Evolutionary conservation across 805 yeast species (phyloP), one percentile per base, ranked within the genome.

Genomic region (Candida xiaguanensis): DNA sequence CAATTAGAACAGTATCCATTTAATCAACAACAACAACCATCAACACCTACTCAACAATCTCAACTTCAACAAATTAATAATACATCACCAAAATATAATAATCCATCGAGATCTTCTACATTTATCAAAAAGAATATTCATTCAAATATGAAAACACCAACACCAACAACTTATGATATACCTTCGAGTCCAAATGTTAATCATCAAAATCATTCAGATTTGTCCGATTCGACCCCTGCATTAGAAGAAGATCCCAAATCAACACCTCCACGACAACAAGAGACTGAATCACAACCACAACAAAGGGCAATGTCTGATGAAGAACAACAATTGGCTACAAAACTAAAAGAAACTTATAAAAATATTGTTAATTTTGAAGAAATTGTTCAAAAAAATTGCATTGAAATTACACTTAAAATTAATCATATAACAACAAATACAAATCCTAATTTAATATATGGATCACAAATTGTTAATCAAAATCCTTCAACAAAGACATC

Each of bases 301-400:
- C 56, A 48, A 36, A 31, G 71, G 25, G 55, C 63, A 11, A 67
- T 68, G 72, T 60, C 81, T 1, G 78, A 74, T 36, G 84, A 78
- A 51, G 85, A 78, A 55, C 84, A 77, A 48, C 77, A 77, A 36
- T 62, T 84, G 34, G 86, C 86, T 2, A 69, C 82, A 2, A 82
- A 82, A 53, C 57, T 84, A 18, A 87, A 84, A 56, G 89, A 83
- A 52, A 81, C 88, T 3, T 84, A 83, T 57, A 81, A 82, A 50
- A 68, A 75, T 36, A 84, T 83, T 29, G 79, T 83, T 33, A 76
- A 77, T 46, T 72, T 76, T 45, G 90, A 83, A 61, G 78, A 78
- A 41, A 77, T 77, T 40, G 77, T 83, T 15, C 89, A 82, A 55
- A 82, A 80, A 46, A 79, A 80, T 45, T 85, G 88, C 53, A 70